phyloP scores from a whole-genome alignment of 768 basidiomycete genomes.

The Auricularia sp. region DNA sequence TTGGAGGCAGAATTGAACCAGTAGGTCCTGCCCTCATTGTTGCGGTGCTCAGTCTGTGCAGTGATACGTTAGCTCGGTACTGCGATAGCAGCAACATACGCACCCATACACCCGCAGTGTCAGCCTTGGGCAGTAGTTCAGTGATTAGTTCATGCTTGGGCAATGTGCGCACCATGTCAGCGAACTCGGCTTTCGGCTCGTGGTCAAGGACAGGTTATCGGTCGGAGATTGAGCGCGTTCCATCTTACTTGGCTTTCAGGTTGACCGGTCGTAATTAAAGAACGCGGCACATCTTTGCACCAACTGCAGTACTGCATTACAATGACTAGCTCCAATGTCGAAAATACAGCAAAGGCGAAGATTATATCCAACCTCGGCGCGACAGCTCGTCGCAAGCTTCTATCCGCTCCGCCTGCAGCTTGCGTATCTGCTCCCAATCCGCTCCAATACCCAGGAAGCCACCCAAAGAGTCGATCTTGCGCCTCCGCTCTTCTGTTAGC shows the following conservation, averaged over 20 bases:
- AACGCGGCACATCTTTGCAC: no score
- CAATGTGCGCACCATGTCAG: no score
- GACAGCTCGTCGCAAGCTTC: constrained; percentile 71
- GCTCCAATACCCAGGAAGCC: constrained; percentile 89
- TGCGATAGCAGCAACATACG: no score
- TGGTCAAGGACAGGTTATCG: no score
- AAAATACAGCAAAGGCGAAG: background rate
- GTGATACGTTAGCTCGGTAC: background rate
- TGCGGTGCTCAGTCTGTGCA: constrained; percentile 79
- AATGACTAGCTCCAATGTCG: background rate
- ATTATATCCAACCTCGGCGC: constrained; percentile 36
- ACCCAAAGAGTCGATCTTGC: constrained; percentile 61
- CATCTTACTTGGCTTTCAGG: no score
- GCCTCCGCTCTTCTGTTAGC: constrained; percentile 55
- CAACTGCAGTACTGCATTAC: no score
- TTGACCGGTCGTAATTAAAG: no score
- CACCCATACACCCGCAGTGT: no score
- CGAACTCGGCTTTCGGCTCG: no score
- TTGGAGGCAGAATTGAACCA: constrained; percentile 88
- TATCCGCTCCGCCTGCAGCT: constrained; percentile 59
- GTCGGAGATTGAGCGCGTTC: no score
- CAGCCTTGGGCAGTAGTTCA: no score
- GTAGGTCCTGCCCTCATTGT: constrained; percentile 94
- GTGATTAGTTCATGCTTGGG: no score
- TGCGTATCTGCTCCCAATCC: constrained; percentile 80